Percentiles rank a stretch among this genome's conserved stretches.
Evolutionary conservation across 495 filamentous ascomycete genomes (phyloP).

Genomic region (Hypoxylon cercidicola): DNA sequence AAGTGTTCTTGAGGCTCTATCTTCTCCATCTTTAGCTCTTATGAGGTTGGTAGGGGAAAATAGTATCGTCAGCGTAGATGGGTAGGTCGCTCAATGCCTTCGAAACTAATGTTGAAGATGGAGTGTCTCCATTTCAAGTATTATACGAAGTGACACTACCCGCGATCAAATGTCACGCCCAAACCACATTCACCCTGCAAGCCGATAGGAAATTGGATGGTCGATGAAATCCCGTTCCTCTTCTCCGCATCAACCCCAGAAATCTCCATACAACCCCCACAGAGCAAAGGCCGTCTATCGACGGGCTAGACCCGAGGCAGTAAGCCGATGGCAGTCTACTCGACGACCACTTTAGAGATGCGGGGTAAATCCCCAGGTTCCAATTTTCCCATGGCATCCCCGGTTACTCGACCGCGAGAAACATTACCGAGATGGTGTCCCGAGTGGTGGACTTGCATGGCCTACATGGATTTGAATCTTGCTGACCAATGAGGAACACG

Average conservation of each 20-base stretch:
- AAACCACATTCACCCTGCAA: neutral
- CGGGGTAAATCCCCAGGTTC: constrained; percentile 30
- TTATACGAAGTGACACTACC: neutral
- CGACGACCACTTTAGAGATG: neutral
- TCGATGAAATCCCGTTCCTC: constrained; percentile 16
- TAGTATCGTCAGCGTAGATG: neutral
- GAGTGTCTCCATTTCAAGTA: neutral
- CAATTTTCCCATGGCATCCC: neutral
- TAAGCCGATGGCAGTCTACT: neutral
- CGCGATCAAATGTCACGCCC: neutral
- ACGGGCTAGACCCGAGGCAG: constrained; percentile 12
- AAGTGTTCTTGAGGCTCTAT: constrained; percentile 23
- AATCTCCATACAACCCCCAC: constrained; percentile 21
- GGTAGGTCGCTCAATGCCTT: neutral
- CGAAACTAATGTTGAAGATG: neutral
- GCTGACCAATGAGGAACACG: neutral
- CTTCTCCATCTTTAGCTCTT: constrained; percentile 20
- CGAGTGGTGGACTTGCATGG: neutral
- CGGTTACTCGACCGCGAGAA: neutral
- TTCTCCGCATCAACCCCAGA: constrained; percentile 29
- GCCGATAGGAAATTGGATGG: neutral
- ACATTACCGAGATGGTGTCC: constrained; percentile 10
- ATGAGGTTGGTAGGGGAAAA: neutral
- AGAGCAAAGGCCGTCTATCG: constrained; percentile 6
- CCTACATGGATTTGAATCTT: neutral